phyloP scores from a whole-genome alignment of 208 protist species.

The Acanthamoeba comandoni region DNA sequence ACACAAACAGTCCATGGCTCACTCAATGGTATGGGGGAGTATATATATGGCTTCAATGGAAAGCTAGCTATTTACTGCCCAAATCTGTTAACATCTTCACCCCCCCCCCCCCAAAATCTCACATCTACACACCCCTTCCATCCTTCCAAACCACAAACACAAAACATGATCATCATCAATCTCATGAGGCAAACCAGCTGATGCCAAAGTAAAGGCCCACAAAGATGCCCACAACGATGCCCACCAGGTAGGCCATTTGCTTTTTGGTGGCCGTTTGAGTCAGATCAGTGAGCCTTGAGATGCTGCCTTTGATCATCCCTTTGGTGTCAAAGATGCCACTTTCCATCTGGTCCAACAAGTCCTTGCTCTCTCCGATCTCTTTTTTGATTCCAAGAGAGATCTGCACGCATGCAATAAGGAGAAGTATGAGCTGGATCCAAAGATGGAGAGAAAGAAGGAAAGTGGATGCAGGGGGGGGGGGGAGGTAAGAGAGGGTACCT shows the following conservation, averaged over 20 bases:
- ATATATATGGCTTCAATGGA: no score
- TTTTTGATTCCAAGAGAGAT: conserved; percentile 34
- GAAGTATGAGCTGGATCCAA: not conserved
- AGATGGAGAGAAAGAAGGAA: not conserved
- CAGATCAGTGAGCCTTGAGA: conserved; percentile 34
- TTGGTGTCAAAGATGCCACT: not conserved
- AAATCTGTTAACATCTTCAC: no score
- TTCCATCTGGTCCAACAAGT: conserved; percentile 34
- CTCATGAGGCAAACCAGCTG: no score
- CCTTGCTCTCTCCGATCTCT: not conserved
- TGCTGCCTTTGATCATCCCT: conserved; percentile 6
- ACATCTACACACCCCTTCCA: no score
- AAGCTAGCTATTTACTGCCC: no score
- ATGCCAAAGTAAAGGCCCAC: conserved; percentile 45
- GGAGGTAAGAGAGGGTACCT: conserved; percentile 10
- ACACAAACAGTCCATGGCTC: no score
- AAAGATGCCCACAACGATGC: conserved; percentile 49
- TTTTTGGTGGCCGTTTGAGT: conserved; percentile 60
- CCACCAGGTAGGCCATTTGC: conserved; percentile 62
- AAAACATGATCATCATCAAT: no score
- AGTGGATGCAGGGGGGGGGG: not conserved
- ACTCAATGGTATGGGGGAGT: no score
- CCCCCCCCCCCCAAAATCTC: no score
- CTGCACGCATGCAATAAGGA: not conserved
- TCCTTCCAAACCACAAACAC: no score